Percentiles rank a stretch among this genome's conserved stretches.
Conservation (phyloP, 305 asterid species). For the Caryopteris hybrid region DNA sequence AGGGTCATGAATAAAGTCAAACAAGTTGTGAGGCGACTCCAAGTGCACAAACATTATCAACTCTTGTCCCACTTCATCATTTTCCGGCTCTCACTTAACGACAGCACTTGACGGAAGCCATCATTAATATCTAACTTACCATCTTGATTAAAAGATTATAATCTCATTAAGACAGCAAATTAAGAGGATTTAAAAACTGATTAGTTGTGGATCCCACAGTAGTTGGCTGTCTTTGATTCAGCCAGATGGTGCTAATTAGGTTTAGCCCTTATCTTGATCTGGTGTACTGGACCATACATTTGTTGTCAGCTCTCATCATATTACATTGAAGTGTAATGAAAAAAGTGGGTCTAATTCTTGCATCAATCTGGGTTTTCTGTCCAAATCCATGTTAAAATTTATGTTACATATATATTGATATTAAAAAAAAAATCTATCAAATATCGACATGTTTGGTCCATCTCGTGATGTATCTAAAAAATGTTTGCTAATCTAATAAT, state of each 20-base stretch:
- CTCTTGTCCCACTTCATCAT: not conserved
- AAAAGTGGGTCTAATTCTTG: not conserved
- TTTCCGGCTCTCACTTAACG: not conserved
- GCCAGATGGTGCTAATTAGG: slow-evolving; percentile 5
- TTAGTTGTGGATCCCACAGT: not conserved
- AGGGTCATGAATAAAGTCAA: not conserved
- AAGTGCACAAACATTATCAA: not conserved
- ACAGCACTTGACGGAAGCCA: not conserved
- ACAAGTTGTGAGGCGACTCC: not conserved
- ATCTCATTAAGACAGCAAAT: not conserved
- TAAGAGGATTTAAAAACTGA: not conserved
- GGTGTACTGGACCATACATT: not conserved
- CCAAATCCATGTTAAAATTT: too few relatives aligned
- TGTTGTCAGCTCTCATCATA: slow-evolving; percentile 4
- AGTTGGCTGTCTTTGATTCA: slow-evolving; percentile 8
- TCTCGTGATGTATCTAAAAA: too few relatives aligned
- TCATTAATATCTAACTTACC: not conserved
- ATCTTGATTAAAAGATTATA: not conserved
- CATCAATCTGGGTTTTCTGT: not conserved
- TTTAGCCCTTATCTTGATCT: not conserved
- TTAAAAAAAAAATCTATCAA: too few relatives aligned
- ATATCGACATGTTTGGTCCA: too few relatives aligned
- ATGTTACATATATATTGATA: too few relatives aligned
- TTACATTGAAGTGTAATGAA: not conserved
- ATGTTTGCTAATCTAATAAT: too few relatives aligned